A percentile compares a stretch with the other conserved stretches of the same genome.
These are phyloP conservation scores for Herpotrichia juniperi DNA, from an alignment of 2,329 filamentous ascomycete species.

Conservation along the genomic window DNA sequence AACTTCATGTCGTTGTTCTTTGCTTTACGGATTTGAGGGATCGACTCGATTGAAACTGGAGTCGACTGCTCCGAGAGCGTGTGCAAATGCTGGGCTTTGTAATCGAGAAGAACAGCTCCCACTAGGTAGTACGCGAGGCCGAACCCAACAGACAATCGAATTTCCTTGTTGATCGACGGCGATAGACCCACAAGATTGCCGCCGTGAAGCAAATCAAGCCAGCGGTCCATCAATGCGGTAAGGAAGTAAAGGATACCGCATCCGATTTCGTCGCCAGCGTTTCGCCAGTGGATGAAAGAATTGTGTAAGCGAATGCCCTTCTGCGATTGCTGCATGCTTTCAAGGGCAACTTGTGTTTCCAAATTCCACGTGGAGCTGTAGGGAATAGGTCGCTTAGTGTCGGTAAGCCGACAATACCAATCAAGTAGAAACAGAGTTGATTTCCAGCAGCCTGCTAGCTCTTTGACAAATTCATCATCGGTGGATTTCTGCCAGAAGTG, in stretches of 20 bases:
- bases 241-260: constrained; percentile 62
- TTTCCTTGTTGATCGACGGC: constrained; percentile 40
- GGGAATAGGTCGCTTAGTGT: constrained; percentile 57
- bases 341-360: constrained; percentile 61
- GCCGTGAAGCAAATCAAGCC: constrained; percentile 57
- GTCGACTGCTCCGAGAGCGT: constrained; percentile 51
- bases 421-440: constrained; percentile 61
- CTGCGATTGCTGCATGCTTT: constrained; percentile 59
- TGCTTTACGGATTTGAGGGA: constrained; percentile 51
- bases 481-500: constrained; percentile 51
- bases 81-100: constrained; percentile 59
- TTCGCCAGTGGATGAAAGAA: constrained; percentile 64
- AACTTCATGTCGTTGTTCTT: constrained; percentile 54
- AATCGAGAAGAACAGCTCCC: constrained; percentile 62
- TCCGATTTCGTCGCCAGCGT: constrained; percentile 60
- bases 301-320: constrained; percentile 63
- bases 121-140: constrained; percentile 64
- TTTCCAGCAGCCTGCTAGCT: constrained; percentile 59
- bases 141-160: constrained; percentile 59
- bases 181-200: constrained; percentile 49
- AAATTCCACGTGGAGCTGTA: constrained; percentile 65
- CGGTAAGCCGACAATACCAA: constrained; percentile 58
- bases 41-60: constrained; percentile 48
- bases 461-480: constrained; percentile 54
- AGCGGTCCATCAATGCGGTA: constrained; percentile 62